Percentiles rank a stretch among this genome's conserved stretches.
phyloP scores from a whole-genome alignment of 108 stramenopile genomes.

The Pseudonitzschia pungens region DNA sequence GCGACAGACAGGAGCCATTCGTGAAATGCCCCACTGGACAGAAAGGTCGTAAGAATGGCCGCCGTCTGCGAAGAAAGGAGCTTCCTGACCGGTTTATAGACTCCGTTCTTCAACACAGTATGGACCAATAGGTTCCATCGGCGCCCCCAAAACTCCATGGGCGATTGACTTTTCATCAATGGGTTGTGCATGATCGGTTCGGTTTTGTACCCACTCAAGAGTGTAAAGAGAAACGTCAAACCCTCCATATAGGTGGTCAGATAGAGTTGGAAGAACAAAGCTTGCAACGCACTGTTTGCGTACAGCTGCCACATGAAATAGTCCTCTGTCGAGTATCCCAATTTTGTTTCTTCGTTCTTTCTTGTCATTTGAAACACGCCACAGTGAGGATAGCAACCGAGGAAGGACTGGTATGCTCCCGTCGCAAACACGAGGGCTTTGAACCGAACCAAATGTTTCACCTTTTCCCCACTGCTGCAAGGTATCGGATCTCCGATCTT shows the following conservation, averaged over 20 bases:
- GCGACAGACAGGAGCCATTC: constrained; percentile 54
- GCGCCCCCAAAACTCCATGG: constrained; percentile 72
- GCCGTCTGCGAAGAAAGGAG: constrained; percentile 12
- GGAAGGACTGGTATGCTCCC: constrained; percentile 30
- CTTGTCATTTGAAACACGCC: constrained; percentile 7
- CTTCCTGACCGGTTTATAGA: constrained; percentile 63
- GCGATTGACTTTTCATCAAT: constrained; percentile 48
- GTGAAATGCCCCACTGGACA: constrained; percentile 73
- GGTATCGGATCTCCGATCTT: constrained; percentile 7
- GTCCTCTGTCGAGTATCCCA: neutral
- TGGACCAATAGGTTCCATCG: constrained; percentile 76
- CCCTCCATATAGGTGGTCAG: constrained; percentile 59
- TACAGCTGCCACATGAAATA: constrained; percentile 28
- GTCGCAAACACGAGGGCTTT: constrained; percentile 14
- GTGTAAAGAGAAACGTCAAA: constrained; percentile 35
- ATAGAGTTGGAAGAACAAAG: constrained; percentile 60
- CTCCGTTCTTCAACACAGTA: constrained; percentile 59
- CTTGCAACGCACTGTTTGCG: constrained; percentile 27
- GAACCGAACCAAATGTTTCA: constrained; percentile 25
- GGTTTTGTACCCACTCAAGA: constrained; percentile 30
- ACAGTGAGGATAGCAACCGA: constrained; percentile 7
- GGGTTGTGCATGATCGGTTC: constrained; percentile 47
- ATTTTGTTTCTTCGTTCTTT: neutral
- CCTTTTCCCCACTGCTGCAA: neutral
- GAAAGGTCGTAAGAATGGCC: constrained; percentile 56